Evolutionary conservation across 2,329 filamentous ascomycete species (phyloP), one percentile per base, ranked within the genome.

Genomic region (Lachnellula occidentalis): DNA sequence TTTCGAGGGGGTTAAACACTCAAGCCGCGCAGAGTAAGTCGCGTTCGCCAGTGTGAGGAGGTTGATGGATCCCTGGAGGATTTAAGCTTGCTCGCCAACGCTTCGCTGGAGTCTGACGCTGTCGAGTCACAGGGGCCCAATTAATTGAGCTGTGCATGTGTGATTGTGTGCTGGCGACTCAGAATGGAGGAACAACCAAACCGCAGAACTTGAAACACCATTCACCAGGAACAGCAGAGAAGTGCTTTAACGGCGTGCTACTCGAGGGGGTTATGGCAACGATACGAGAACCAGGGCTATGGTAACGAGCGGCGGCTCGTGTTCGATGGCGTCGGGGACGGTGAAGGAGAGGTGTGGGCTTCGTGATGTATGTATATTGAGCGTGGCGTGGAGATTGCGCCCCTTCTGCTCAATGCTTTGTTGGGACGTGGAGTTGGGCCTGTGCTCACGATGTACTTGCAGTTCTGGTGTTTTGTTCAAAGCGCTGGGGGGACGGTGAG

Each of bases 201-300:
- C 53, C 58, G 64, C 64, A 63, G 61, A 51, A 63, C 57, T 55
- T 67, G 65, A 67, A 67, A 67, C 66, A 60, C 43, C 51, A 55
- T 60, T 49, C 43, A 56, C 56, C 60, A 56, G 57, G 55, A 59
- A 59, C 51, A 59, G 58, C 39, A 55, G 60, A 50, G 54, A 54
- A 50, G 41, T 31, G 43, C 52, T 56, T 37, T 48, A 52, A 54
- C 48, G 48, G 53, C 42, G 43, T 57, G 49, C 21, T 57, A 51
- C 45, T 50, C 41, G 43, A 43, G 46, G 34, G n/a, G 21, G 46
- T 48, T 53, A 53, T 61, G 24, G 50, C 50, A 58, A 57, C 47
- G 57, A 61, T 60, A 59, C 55, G 56, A 59, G 57, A 48, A 37
- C 53, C 37, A 50, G 45, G 48, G 49, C 39, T 37, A 39, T 19